These are phyloP conservation scores for Sclerotinia nivalis DNA, from an alignment of 2,329 filamentous ascomycete genomes.

Conservation along the genomic window DNA sequence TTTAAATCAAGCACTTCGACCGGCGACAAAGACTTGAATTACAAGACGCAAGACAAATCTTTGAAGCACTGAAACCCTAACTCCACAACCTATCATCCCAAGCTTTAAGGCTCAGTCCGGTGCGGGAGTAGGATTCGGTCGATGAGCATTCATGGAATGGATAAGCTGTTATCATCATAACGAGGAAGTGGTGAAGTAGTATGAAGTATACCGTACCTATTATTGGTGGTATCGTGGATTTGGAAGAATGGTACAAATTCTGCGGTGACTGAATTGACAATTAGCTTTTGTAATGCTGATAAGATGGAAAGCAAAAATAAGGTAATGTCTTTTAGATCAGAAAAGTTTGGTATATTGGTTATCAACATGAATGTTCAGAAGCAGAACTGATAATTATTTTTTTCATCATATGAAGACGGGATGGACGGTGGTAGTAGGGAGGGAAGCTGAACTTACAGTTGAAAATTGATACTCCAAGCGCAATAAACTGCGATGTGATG, in stretches of 20 bases:
- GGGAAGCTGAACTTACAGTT: slow-evolving; percentile 11
- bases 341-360: slow-evolving; percentile 64
- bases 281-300: slow-evolving; percentile 16
- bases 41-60: slow-evolving; percentile 59
- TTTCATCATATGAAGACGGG: slow-evolving; percentile 61
- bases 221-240: not conserved
- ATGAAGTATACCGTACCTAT: slow-evolving; percentile 31
- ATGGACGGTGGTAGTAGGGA: not conserved
- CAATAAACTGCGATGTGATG: not conserved
- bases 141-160: slow-evolving; percentile 71
- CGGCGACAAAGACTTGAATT: slow-evolving; percentile 52
- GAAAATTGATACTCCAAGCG: not conserved
- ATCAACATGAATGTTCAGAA: slow-evolving; percentile 69
- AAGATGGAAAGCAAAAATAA: slow-evolving; percentile 10
- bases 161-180: slow-evolving; percentile 68
- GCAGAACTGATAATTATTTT: slow-evolving; percentile 69
- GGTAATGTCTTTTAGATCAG: slow-evolving; percentile 46
- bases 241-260: not conserved
- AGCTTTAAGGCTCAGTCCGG: slow-evolving; percentile 54
- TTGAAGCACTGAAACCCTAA: slow-evolving; percentile 62
- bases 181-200: slow-evolving; percentile 26
- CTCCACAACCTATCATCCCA: slow-evolving; percentile 76
- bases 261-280: slow-evolving; percentile 3
- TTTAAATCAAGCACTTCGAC: slow-evolving; percentile 66
- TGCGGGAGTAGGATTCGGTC: slow-evolving; percentile 73